phyloP scores from a whole-genome alignment of 768 basidiomycete species.

The Boletus reticuloceps region DNA sequence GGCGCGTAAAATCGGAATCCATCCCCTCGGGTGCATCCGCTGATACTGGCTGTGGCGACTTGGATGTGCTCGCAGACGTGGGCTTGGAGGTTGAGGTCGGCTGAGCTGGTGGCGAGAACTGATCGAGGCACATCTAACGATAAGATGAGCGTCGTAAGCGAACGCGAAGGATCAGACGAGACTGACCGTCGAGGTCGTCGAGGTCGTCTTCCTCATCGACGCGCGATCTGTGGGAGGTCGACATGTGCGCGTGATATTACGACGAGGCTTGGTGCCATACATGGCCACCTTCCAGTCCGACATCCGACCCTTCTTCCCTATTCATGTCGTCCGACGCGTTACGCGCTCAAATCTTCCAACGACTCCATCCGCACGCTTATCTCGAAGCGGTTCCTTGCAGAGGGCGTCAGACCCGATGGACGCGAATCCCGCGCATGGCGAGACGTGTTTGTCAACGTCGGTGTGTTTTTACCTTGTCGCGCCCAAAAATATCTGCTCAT shows the following conservation, averaged over 20 bases:
- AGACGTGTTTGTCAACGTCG: constrained; percentile 73
- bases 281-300: no score
- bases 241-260: neutral
- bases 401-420: constrained; percentile 82
- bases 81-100: neutral
- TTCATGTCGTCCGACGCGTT: constrained; percentile 23
- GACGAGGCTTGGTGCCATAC: no score
- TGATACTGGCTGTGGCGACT: constrained; percentile 13
- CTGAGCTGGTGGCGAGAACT: constrained; percentile 33
- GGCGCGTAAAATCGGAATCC: constrained; percentile 35
- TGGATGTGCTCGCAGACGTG: constrained; percentile 15
- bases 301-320: no score
- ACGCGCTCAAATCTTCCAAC: constrained; percentile 63
- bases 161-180: neutral
- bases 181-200: constrained; percentile 43
- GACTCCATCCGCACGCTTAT: constrained; percentile 86
- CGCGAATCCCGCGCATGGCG: constrained; percentile 69
- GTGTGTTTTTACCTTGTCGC: constrained; percentile 41
- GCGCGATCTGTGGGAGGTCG: constrained; percentile 12
- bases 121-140: constrained; percentile 48
- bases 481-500: neutral
- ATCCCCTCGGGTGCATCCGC: constrained; percentile 8
- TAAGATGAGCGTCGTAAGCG: constrained; percentile 6
- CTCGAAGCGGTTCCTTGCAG: constrained; percentile 80
- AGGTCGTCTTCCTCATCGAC: constrained; percentile 38